Evolutionary conservation across 306 rosid species (phyloP).

Genomic region (Vigna trinervia): DNA sequence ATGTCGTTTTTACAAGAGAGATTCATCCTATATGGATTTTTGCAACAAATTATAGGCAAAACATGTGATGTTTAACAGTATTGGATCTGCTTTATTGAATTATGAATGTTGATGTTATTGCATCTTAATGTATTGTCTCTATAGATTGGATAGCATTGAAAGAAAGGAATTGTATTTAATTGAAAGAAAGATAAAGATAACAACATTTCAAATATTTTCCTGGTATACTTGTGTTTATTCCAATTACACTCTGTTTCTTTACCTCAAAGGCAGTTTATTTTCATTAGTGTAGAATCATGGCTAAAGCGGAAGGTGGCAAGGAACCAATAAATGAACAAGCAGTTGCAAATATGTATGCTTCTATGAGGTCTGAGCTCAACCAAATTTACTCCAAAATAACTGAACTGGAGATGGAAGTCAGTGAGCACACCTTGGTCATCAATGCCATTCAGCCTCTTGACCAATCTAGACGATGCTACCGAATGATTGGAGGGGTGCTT

Average conservation of each 20-base stretch:
- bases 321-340: conserved; percentile 90
- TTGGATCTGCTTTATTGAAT: conserved; percentile 11
- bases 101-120: conserved; percentile 5
- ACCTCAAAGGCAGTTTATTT: conserved; percentile 10
- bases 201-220: background rate
- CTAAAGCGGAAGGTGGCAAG: conserved; percentile 62
- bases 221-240: conserved; percentile 13
- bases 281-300: conserved; percentile 62
- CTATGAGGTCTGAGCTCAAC: conserved; percentile 89
- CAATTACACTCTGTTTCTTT: conserved; percentile 17
- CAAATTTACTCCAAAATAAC: conserved; percentile 94
- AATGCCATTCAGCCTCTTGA: conserved; percentile 93
- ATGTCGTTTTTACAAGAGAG: background rate
- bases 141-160: background rate
- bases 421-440: conserved; percentile 85
- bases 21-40: conserved; percentile 15
- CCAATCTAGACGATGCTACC: conserved; percentile 85
- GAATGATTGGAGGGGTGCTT: conserved; percentile 97
- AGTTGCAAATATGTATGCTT: conserved; percentile 81
- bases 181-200: conserved; percentile 3
- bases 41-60: background rate
- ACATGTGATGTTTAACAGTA: background rate
- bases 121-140: background rate
- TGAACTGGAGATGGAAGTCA: conserved; percentile 94
- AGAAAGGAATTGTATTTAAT: background rate